Conservation (phyloP, 805 yeast genomes). For the Diddensiella caesifluorescens region DNA sequence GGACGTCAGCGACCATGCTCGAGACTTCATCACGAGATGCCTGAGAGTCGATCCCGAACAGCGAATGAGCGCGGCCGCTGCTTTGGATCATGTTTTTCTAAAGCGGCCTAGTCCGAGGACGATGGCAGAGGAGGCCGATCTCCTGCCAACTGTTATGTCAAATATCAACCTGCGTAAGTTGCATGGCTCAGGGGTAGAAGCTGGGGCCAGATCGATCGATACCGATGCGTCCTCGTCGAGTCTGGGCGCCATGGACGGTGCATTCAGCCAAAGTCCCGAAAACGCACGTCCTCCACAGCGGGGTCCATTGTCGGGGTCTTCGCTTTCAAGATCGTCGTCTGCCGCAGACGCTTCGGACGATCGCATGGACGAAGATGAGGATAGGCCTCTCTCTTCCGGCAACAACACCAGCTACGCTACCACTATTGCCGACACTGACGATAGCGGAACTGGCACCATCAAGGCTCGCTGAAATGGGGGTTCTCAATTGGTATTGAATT, state of each 20-base stretch:
- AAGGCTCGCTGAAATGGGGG: too few species aligned
- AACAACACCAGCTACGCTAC: too few species aligned
- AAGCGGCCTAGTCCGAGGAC: constrained; percentile 13
- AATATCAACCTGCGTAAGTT: constrained; percentile 20
- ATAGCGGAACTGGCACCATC: too few species aligned
- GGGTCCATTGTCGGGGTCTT: constrained; percentile 1
- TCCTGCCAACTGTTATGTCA: constrained; percentile 30
- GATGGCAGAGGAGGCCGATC: constrained; percentile 29
- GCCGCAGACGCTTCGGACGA: background rate
- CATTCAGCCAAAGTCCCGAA: constrained; percentile 29
- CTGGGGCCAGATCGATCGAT: constrained; percentile 1
- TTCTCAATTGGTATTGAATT: too few species aligned
- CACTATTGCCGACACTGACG: too few species aligned
- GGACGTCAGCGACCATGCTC: constrained; percentile 47
- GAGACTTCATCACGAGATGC: constrained; percentile 53
- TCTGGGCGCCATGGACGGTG: constrained; percentile 31
- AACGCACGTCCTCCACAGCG: constrained; percentile 14
- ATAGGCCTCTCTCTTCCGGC: too few species aligned
- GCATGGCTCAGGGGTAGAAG: constrained; percentile 9
- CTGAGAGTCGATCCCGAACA: constrained; percentile 41
- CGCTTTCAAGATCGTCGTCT: constrained; percentile 6
- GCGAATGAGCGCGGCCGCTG: constrained; percentile 44
- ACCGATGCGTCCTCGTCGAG: constrained; percentile 4
- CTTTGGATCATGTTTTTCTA: constrained; percentile 44
- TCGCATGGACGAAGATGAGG: too few species aligned